These are phyloP conservation scores for Clitocybe nebularis DNA, from an alignment of 1,284 basidiomycete genomes.

Conservation along the genomic window DNA sequence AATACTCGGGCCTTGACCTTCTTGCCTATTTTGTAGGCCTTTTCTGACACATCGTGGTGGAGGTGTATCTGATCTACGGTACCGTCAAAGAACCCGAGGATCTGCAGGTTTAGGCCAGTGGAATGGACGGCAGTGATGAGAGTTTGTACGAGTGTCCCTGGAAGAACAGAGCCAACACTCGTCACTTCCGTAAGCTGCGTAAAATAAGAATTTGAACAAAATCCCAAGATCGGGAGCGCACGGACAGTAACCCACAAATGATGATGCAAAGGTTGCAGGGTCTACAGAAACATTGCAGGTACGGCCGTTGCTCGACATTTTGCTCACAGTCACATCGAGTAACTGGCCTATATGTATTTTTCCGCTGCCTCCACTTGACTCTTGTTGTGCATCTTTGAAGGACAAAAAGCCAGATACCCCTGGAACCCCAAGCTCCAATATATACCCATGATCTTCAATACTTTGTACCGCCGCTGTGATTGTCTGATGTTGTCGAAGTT, in stretches of 20 bases:
- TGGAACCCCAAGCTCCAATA: slow-evolving; percentile 80
- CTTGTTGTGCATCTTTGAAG: slow-evolving; percentile 60
- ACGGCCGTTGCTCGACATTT: slow-evolving; percentile 67
- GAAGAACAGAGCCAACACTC: slow-evolving; percentile 79
- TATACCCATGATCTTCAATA: slow-evolving; percentile 94
- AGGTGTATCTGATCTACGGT: slow-evolving; percentile 88
- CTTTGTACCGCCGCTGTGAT: slow-evolving; percentile 79
- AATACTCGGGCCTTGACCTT: slow-evolving; percentile 88
- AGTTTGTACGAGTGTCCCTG: slow-evolving; percentile 82
- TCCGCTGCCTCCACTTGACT: slow-evolving; percentile 31
- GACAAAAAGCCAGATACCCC: slow-evolving; percentile 77
- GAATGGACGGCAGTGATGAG: slow-evolving; percentile 81
- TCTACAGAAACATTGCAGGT: slow-evolving; percentile 63
- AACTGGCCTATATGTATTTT: slow-evolving; percentile 66
- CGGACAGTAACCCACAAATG: slow-evolving; percentile 43
- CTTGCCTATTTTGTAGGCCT: slow-evolving; percentile 74
- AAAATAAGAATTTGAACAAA: slow-evolving; percentile 1
- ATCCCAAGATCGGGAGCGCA: slow-evolving; percentile 6
- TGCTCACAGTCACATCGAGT: slow-evolving; percentile 58
- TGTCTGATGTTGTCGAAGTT: slow-evolving; percentile 40
- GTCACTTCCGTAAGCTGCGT: slow-evolving; percentile 69
- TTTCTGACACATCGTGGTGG: slow-evolving; percentile 41
- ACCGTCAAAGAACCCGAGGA: slow-evolving; percentile 92
- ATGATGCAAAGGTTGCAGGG: slow-evolving; percentile 38
- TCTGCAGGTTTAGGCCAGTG: slow-evolving; percentile 83